Conservation (phyloP, 2,329 filamentous ascomycete species). For the Hymenoscyphus linearis region DNA sequence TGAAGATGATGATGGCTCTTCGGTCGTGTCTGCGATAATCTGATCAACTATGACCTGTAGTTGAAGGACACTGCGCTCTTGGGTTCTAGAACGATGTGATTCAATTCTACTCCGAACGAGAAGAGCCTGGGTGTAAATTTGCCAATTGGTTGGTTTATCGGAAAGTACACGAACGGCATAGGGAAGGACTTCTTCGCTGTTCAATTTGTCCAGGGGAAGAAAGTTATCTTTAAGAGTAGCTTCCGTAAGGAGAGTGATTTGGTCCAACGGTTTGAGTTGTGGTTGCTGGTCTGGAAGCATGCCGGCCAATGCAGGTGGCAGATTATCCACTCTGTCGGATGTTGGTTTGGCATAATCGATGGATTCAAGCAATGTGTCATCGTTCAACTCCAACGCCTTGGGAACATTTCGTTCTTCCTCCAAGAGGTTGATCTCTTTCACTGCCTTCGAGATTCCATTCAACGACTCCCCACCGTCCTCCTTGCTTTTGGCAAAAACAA, state of each 20-base stretch:
- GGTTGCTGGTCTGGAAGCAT: conserved; percentile 78
- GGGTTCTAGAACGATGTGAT: conserved; percentile 76
- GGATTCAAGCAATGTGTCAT: conserved; percentile 86
- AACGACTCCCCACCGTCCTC: conserved; percentile 20
- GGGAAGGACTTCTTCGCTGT: conserved; percentile 86
- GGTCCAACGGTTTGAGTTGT: conserved; percentile 74
- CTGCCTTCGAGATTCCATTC: neutral
- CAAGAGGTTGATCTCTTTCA: conserved; percentile 10
- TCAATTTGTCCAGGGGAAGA: conserved; percentile 76
- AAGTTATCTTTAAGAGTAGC: conserved; percentile 83
- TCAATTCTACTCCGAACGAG: conserved; percentile 88
- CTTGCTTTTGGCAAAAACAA: conserved; percentile 79
- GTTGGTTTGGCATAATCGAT: conserved; percentile 68
- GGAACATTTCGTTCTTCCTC: conserved; percentile 42
- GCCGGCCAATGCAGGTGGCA: conserved; percentile 57
- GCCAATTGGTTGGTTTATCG: conserved; percentile 93
- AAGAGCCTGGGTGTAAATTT: conserved; percentile 91
- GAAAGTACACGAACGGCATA: conserved; percentile 84
- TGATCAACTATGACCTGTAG: conserved; percentile 95
- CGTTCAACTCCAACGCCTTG: conserved; percentile 72
- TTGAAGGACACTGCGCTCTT: conserved; percentile 85
- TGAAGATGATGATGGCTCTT: conserved; percentile 16
- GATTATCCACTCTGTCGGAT: conserved; percentile 34
- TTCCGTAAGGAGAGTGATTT: conserved; percentile 84
- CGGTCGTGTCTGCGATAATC: conserved; percentile 75